A percentile compares a stretch with the other conserved stretches of the same genome.
These are phyloP conservation scores for Termitomyces sp. DNA, from an alignment of 768 basidiomycete genomes.

Conservation along the genomic window DNA sequence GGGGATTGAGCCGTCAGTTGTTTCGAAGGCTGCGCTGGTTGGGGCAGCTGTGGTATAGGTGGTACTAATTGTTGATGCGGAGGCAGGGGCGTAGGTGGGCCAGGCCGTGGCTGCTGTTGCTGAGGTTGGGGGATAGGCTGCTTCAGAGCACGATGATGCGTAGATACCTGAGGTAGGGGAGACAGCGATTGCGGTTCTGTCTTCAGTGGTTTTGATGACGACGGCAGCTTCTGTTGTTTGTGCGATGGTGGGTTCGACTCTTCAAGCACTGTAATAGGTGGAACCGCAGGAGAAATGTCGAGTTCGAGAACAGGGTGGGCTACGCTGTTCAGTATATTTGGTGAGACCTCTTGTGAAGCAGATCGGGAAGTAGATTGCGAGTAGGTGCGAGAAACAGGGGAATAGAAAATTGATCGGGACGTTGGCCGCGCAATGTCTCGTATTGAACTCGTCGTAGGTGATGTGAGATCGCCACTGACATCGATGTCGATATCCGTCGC, in stretches of 20 bases:
- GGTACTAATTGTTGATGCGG: too few species aligned
- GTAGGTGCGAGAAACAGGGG: too few species aligned
- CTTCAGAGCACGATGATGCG: not conserved
- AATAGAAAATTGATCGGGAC: too few species aligned
- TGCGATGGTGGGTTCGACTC: not conserved
- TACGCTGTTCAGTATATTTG: too few species aligned
- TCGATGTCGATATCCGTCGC: slow-evolving; percentile 1
- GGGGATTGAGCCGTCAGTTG: not conserved
- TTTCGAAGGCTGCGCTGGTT: not conserved
- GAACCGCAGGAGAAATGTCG: too few species aligned
- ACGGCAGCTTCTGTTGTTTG: not conserved
- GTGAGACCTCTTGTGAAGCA: too few species aligned
- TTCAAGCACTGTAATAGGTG: not conserved
- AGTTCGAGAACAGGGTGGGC: too few species aligned
- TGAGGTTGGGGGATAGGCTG: not conserved
- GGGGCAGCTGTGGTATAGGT: not conserved
- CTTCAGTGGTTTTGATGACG: not conserved
- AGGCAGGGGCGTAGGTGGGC: not conserved
- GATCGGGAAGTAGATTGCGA: too few species aligned
- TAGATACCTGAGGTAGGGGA: not conserved
- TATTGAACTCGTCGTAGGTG: too few species aligned
- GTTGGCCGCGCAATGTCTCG: too few species aligned
- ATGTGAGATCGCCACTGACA: not conserved
- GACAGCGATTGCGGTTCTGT: not conserved
- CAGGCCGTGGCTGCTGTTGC: not conserved